Percentiles rank a stretch among this genome's conserved stretches.
These are phyloP conservation scores for Fraxinus platypoda DNA, from an alignment of 305 asterid genomes.

Conservation along the genomic window DNA sequence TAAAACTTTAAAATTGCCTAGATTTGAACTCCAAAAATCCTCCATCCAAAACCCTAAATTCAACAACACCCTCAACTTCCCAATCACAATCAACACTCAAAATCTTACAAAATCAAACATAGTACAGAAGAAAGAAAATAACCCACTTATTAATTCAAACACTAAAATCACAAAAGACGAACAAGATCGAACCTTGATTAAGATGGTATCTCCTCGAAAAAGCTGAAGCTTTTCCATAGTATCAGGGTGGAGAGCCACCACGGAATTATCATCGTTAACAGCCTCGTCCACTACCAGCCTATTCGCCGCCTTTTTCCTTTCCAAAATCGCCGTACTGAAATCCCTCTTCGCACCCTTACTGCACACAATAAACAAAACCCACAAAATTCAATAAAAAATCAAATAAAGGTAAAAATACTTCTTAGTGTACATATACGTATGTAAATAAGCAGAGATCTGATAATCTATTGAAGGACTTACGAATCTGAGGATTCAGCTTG, in stretches of 20 bases:
- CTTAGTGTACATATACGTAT: too few relatives aligned
- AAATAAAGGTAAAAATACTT: background rate
- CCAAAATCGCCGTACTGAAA: slow-evolving; percentile 80
- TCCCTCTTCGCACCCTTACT: slow-evolving; percentile 86
- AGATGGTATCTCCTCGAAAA: slow-evolving; percentile 82
- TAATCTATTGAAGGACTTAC: slow-evolving; percentile 12
- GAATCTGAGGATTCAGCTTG: slow-evolving; percentile 22
- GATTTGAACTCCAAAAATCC: background rate
- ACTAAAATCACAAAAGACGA: background rate
- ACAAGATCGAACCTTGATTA: slow-evolving; percentile 59
- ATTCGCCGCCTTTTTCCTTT: slow-evolving; percentile 82
- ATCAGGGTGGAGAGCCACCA: slow-evolving; percentile 68
- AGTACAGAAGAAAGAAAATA: background rate
- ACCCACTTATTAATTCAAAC: background rate
- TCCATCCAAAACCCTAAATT: background rate
- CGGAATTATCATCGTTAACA: slow-evolving; percentile 79
- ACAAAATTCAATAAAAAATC: background rate
- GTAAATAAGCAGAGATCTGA: slow-evolving; percentile 8
- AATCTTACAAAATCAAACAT: background rate
- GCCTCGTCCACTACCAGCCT: slow-evolving; percentile 88
- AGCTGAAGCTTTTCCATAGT: slow-evolving; percentile 94
- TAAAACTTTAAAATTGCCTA: background rate
- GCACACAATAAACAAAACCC: slow-evolving; percentile 6
- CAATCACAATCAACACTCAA: background rate
- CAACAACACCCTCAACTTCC: background rate